Conservation (phyloP, 2,329 filamentous ascomycete genomes). For the Incumbomyces delicatus region DNA sequence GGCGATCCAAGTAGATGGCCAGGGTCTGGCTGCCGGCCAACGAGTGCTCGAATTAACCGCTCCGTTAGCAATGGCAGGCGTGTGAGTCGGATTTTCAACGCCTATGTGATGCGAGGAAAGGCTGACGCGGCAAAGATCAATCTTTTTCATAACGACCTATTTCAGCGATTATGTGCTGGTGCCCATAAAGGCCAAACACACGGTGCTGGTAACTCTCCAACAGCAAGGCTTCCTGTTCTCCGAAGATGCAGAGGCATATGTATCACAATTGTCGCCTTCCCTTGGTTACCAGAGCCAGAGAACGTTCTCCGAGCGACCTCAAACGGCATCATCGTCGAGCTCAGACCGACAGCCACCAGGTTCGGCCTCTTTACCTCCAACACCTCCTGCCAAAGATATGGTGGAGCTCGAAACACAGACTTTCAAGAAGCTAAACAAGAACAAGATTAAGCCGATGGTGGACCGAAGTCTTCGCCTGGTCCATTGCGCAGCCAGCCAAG, state of each 20-base stretch:
- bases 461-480: conserved; percentile 61
- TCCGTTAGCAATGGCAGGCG: conserved; percentile 80
- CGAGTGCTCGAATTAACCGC: conserved; percentile 85
- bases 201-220: conserved; percentile 67
- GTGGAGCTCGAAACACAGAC: conserved; percentile 73
- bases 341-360: not conserved
- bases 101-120: not conserved
- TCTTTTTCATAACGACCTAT: conserved; percentile 98
- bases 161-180: conserved; percentile 96
- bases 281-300: not conserved
- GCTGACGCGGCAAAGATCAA: conserved; percentile 47
- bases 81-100: conserved; percentile 40
- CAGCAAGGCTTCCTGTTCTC: conserved; percentile 77
- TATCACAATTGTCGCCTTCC: conserved; percentile 38
- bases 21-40: conserved; percentile 82
- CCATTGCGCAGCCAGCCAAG: conserved; percentile 63
- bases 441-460: conserved; percentile 63
- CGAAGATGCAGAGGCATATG: conserved; percentile 57
- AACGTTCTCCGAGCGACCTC: not conserved
- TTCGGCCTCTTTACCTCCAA: conserved; percentile 42
- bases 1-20: conserved; percentile 79
- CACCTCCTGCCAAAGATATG: conserved; percentile 67
- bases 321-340: not conserved
- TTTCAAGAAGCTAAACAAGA: conserved; percentile 70
- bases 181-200: conserved; percentile 60